These are phyloP conservation scores for Ilex asprella DNA, from an alignment of 257 asterid genomes.

Conservation along the genomic window DNA sequence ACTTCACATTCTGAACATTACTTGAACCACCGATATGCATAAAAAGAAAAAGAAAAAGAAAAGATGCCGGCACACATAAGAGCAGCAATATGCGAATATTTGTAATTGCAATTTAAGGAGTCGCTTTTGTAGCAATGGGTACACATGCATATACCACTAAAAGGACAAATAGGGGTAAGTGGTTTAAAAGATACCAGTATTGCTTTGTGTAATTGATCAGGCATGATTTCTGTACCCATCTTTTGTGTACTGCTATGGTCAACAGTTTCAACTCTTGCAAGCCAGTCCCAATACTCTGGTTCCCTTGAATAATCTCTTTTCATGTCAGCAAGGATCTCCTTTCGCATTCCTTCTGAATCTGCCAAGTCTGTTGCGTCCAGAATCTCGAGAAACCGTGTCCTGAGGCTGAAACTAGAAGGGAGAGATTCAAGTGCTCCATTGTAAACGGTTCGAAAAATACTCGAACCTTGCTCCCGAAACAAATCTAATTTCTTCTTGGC, in stretches of 20 bases:
- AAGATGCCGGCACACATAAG: no score
- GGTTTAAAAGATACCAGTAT: conserved; percentile 42
- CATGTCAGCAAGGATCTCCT: conserved; percentile 56
- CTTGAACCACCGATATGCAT: no score
- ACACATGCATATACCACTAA: not conserved
- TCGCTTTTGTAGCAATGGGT: no score
- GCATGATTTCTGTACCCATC: conserved; percentile 15
- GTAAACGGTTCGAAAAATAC: conserved; percentile 55
- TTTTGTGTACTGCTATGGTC: conserved; percentile 13
- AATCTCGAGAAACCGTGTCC: conserved; percentile 70
- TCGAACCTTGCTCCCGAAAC: conserved; percentile 56
- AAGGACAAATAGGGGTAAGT: not conserved
- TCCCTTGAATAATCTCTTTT: conserved; percentile 53
- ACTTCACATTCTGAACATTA: no score
- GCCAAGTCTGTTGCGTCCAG: conserved; percentile 52
- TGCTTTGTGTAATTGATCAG: conserved; percentile 40
- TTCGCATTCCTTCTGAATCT: conserved; percentile 52
- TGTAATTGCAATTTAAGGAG: no score
- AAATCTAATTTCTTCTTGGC: conserved; percentile 45
- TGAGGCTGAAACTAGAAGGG: conserved; percentile 60
- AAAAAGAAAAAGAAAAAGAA: no score
- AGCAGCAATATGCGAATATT: no score
- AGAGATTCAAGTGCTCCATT: conserved; percentile 61
- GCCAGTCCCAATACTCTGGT: conserved; percentile 90
- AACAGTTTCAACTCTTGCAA: conserved; percentile 52